Base-by-base conservation (phyloP, 1,284 basidiomycete genomes). In the Moesziomyces parantarcticus region DNA sequence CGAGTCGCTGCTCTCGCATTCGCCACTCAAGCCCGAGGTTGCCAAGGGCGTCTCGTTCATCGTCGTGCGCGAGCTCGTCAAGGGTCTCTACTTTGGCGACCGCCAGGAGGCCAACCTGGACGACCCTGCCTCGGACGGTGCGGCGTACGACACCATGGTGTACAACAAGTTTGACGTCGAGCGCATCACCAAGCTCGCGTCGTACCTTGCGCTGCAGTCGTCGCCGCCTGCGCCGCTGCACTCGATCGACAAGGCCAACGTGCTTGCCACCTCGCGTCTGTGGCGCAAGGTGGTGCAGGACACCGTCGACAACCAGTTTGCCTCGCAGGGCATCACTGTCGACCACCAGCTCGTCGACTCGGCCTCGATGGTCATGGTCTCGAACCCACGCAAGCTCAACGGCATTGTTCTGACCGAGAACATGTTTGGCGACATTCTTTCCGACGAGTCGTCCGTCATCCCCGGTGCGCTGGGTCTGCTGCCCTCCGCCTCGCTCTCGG, bases 211-310 rank as follows among this genome's bases (percentile, higher is more conserved):
- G 1, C 86, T 94, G 56, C 87, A 52, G 86, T 89, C 55, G 16
- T 88, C 92, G 83, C 97, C 97, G 4, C 94, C 96, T 20, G 88
- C 96, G 48, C 88, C 90, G 47, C 90, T 99, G 65, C 92, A 94
- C 85, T 96, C 93, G 3, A 89, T 99, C 85, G 97, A 99, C 88
- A 99, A 99, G 86, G 97, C 97, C 59, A 99, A 99, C 84, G 97
- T 99, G 29, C 89, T 99, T 52, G 97, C 97, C 41, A 94, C 91
- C 78, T 96, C 93, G 42, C 88, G 97, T 49, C 87, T 99, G 48
- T 99, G 97, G 97, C 88, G 97, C 61, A 93, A 91, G 83, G 80
- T 82, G 21, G 82, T 83, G 16, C 77, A 75, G 20, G 74, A 78
- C 57, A 83, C 81, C 22, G 71, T 83, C 44, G 80, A 83, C 54